A percentile compares a stretch with the other conserved stretches of the same genome.
These are phyloP conservation scores for Metschnikowia proteae DNA, from an alignment of 805 yeast genomes.

Conservation along the genomic window DNA sequence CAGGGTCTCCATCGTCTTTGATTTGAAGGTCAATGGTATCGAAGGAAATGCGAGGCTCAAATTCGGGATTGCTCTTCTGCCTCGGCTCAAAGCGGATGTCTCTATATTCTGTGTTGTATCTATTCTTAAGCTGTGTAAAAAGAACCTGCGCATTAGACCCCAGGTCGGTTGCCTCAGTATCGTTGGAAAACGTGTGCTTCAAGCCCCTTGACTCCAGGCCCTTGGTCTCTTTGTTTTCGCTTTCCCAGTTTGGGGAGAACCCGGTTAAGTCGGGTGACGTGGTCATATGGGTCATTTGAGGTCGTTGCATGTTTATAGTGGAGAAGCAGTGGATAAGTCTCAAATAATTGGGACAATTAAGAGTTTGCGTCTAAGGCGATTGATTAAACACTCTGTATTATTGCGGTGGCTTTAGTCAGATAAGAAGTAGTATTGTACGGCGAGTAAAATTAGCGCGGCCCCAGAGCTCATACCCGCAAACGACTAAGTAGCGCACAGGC, in stretches of 20 bases:
- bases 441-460: conserved; percentile 4
- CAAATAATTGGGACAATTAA: not conserved
- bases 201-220: not conserved
- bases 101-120: conserved; percentile 16
- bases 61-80: conserved; percentile 9
- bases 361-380: not conserved
- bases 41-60: conserved; percentile 44
- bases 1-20: conserved; percentile 19
- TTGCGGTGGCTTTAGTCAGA: conserved; percentile 1
- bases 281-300: conserved; percentile 13
- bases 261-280: conserved; percentile 16
- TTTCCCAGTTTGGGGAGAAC: conserved; percentile 1
- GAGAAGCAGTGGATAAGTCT: not conserved
- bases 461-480: not conserved
- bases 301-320: conserved; percentile 4
- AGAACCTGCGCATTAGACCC: conserved; percentile 8
- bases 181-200: not conserved
- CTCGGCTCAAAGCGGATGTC: conserved; percentile 5
- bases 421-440: conserved; percentile 3
- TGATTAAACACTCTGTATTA: not conserved
- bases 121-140: conserved; percentile 9
- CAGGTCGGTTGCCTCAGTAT: not conserved
- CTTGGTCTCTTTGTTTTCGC: not conserved
- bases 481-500: conserved; percentile 1
- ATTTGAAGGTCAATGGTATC: conserved; percentile 47